Conservation (phyloP, 1,284 basidiomycete genomes). For the Ganoderma lucidum region DNA sequence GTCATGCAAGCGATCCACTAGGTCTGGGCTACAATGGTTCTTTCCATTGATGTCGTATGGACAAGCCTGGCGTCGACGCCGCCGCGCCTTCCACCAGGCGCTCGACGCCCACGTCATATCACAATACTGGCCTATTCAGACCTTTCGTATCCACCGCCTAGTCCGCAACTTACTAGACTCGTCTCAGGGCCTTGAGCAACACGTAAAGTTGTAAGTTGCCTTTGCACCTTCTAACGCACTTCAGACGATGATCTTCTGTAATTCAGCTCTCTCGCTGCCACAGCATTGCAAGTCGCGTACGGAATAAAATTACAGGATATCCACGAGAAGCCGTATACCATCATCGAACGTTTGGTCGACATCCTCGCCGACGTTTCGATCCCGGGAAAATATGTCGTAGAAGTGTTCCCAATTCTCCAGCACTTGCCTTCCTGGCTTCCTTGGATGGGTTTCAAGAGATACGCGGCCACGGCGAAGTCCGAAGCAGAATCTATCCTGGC, state of each 20-base stretch:
- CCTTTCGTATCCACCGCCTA: background rate
- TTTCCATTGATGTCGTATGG: constrained; percentile 21
- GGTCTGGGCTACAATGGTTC: constrained; percentile 11
- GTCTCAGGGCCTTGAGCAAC: constrained; percentile 1
- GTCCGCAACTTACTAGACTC: constrained; percentile 11
- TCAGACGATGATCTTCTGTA: background rate
- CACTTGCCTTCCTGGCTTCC: constrained; percentile 37
- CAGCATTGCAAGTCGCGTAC: constrained; percentile 20
- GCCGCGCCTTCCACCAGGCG: constrained; percentile 23
- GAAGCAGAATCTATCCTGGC: background rate
- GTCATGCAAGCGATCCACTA: background rate
- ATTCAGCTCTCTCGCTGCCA: constrained; percentile 22
- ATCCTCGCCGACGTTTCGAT: constrained; percentile 8
- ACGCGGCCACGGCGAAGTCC: background rate
- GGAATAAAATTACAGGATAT: constrained; percentile 13
- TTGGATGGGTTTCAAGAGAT: constrained; percentile 30
- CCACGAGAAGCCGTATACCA: constrained; percentile 13
- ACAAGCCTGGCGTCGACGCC: constrained; percentile 20
- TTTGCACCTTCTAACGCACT: background rate
- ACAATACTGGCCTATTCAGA: constrained; percentile 3
- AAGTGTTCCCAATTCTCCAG: constrained; percentile 20
- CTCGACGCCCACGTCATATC: constrained; percentile 11
- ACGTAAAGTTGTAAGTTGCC: constrained; percentile 20
- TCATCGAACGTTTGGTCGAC: constrained; percentile 9
- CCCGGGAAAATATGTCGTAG: constrained; percentile 20